phyloP scores from a whole-genome alignment of 257 asterid species.

The Handroanthus guayacan region DNA sequence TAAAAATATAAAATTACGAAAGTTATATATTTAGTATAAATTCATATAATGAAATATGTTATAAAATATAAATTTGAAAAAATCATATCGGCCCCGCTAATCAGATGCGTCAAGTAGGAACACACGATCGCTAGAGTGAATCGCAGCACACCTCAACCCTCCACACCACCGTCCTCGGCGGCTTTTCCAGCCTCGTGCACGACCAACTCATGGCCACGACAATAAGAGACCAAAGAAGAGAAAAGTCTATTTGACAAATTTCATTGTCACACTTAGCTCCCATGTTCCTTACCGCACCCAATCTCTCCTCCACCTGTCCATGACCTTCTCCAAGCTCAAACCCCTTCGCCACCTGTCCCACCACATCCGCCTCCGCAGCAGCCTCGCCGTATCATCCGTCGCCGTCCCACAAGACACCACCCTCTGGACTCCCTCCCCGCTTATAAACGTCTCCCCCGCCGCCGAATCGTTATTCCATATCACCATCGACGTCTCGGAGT shows the following conservation, averaged over 20 bases:
- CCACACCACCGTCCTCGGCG: conserved; percentile 52
- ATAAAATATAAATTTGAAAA: no score
- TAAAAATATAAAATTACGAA: no score
- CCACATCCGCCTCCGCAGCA: conserved; percentile 54
- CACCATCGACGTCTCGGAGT: conserved; percentile 78
- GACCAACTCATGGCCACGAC: conserved; percentile 29
- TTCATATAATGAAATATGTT: no score
- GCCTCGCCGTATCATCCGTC: conserved; percentile 54
- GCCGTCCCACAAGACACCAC: conserved; percentile 58
- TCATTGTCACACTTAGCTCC: conserved; percentile 40
- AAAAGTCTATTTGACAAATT: conserved; percentile 39
- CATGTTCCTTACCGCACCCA: conserved; percentile 54
- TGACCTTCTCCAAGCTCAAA: conserved; percentile 59
- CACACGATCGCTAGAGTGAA: conserved; percentile 18
- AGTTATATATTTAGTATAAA: no score
- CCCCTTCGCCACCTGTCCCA: conserved; percentile 49
- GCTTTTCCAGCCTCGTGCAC: conserved; percentile 48
- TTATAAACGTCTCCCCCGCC: conserved; percentile 65
- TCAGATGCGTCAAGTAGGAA: conserved; percentile 34
- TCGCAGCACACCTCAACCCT: conserved; percentile 27
- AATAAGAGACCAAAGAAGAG: neutral
- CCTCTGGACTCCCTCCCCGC: conserved; percentile 63
- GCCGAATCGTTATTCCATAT: conserved; percentile 74
- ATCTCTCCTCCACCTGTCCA: conserved; percentile 51
- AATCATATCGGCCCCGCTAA: neutral